A percentile compares a stretch with the other conserved stretches of the same genome.
Evolutionary conservation across 805 yeast species (phyloP).

Genomic region (Kluyveromyces wickerhamii): DNA sequence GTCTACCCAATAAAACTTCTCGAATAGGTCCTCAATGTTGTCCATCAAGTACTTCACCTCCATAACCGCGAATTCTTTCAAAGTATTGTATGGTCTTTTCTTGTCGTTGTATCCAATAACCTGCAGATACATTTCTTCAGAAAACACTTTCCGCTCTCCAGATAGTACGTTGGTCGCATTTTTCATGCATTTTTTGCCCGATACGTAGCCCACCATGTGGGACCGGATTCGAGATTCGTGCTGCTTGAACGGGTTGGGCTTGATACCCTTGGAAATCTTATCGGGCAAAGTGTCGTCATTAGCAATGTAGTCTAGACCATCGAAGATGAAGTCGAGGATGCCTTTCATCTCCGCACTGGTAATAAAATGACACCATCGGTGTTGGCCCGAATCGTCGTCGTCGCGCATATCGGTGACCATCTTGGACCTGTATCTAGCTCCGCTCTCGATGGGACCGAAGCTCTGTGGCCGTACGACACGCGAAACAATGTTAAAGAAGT

Average conservation of each 20-base stretch:
- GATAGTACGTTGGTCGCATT: not conserved
- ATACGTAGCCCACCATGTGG: conserved; percentile 6
- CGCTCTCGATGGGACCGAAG: conserved; percentile 5
- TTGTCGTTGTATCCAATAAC: conserved; percentile 5
- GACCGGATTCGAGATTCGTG: conserved; percentile 5
- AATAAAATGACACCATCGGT: conserved; percentile 5
- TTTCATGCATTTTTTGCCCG: conserved; percentile 5
- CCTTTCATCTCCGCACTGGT: conserved; percentile 6
- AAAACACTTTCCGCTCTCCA: conserved; percentile 4
- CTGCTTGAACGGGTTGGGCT: conserved; percentile 5
- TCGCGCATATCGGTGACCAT: conserved; percentile 3
- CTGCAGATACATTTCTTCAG: conserved; percentile 4
- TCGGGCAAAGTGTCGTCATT: conserved; percentile 6
- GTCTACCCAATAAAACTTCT: conserved; percentile 5
- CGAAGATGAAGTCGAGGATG: conserved; percentile 4
- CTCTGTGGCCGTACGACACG: conserved; percentile 3
- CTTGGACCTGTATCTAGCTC: conserved; percentile 4
- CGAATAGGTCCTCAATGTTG: conserved; percentile 5
- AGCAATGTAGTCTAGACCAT: conserved; percentile 5
- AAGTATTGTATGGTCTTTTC: conserved; percentile 3
- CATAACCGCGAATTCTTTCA: conserved; percentile 5
- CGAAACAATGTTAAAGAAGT: conserved; percentile 5
- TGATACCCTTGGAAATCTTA: conserved; percentile 3
- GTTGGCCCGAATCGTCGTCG: conserved; percentile 1
- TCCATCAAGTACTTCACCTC: conserved; percentile 6